Conservation (phyloP, 2,329 filamentous ascomycete genomes). For the Akanthomyces lecanii region DNA sequence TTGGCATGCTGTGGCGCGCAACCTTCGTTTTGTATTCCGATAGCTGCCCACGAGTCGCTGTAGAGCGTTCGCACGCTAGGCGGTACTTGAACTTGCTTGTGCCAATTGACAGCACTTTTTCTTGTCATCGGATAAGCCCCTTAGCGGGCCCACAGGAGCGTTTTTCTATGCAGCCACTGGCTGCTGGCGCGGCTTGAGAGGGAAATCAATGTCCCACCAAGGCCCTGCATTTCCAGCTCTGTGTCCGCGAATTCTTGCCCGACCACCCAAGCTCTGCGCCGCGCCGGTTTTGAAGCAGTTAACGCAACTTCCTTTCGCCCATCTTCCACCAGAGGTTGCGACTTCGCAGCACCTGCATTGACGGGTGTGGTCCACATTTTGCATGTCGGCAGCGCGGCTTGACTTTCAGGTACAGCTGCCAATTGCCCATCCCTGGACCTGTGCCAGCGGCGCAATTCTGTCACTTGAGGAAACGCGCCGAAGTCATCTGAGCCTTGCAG, state of each 20-base stretch:
- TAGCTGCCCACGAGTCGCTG: neutral
- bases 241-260: neutral
- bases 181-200: slow-evolving; percentile 1
- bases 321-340: neutral
- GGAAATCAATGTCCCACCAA: slow-evolving; percentile 1
- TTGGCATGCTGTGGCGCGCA: slow-evolving; percentile 1
- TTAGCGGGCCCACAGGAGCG: slow-evolving; percentile 11
- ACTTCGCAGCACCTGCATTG: neutral
- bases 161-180: slow-evolving; percentile 11
- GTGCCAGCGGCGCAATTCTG: neutral
- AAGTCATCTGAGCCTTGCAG: neutral
- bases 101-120: neutral
- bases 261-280: neutral
- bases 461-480: slow-evolving; percentile 5
- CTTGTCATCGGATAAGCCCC: slow-evolving; percentile 16
- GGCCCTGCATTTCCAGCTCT: neutral
- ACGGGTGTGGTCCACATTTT: neutral
- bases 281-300: slow-evolving; percentile 17
- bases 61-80: slow-evolving; percentile 2
- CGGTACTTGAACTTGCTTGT: neutral
- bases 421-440: neutral
- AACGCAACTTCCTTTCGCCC: neutral
- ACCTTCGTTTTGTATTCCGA: neutral
- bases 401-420: neutral
- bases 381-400: neutral